Conservation (phyloP, 1,284 basidiomycete genomes). For the Cystobasidium sp. region DNA sequence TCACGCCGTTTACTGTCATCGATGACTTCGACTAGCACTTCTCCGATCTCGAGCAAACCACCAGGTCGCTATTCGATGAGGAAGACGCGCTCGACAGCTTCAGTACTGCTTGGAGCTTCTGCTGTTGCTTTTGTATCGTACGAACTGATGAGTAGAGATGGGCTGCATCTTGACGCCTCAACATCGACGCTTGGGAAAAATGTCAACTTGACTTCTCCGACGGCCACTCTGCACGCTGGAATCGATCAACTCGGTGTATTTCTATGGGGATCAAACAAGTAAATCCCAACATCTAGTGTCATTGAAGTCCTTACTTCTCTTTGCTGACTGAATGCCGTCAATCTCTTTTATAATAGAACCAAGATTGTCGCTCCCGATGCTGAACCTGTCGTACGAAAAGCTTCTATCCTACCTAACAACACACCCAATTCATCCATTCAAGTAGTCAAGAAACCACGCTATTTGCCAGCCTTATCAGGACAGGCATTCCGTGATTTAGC, state of each 20-base stretch:
- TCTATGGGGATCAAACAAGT: conserved; percentile 40
- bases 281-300: too few species aligned
- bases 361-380: conserved; percentile 46
- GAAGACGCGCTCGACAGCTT: background rate
- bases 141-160: background rate
- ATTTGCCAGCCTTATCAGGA: conserved; percentile 37
- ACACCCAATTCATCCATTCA: conserved; percentile 16
- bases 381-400: conserved; percentile 31
- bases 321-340: too few species aligned
- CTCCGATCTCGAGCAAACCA: conserved; percentile 4
- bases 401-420: conserved; percentile 4
- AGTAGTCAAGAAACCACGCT: conserved; percentile 48
- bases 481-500: conserved; percentile 73
- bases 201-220: conserved; percentile 18
- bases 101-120: background rate
- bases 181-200: conserved; percentile 5
- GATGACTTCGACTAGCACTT: background rate
- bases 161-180: conserved; percentile 2
- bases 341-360: too few species aligned
- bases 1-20: too few species aligned
- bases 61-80: background rate
- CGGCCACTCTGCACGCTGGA: conserved; percentile 23
- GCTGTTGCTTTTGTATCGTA: conserved; percentile 10
- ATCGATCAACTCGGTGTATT: conserved; percentile 25
- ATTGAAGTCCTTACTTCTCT: too few species aligned